Conservation (phyloP, 306 rosid species). For the Dryas alaskensis region DNA sequence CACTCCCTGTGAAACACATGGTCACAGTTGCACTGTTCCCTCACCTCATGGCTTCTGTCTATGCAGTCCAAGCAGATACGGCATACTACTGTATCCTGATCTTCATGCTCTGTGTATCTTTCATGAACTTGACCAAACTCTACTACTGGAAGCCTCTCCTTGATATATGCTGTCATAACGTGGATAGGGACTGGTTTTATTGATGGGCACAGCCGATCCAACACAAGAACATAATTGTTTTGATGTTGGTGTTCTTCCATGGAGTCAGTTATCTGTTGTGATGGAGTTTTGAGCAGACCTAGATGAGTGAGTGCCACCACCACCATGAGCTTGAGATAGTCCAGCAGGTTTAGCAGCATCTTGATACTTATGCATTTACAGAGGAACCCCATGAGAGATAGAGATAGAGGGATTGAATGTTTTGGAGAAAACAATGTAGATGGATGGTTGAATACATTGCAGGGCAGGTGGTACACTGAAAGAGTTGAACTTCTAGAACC, state of each 20-base stretch:
- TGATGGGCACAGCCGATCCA: constrained; percentile 16
- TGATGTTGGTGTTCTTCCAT: background rate
- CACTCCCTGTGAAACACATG: constrained; percentile 38
- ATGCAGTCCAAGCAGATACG: constrained; percentile 30
- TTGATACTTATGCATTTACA: background rate
- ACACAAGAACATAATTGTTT: constrained; percentile 4
- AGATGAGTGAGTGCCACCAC: constrained; percentile 9
- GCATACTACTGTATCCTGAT: background rate
- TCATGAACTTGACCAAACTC: constrained; percentile 11
- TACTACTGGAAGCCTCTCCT: constrained; percentile 25
- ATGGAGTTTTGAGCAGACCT: constrained; percentile 1
- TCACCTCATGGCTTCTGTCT: constrained; percentile 30
- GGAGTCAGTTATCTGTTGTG: background rate
- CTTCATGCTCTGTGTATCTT: background rate
- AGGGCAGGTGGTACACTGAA: no score
- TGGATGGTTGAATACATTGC: no score
- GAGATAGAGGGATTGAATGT: background rate
- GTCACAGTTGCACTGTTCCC: constrained; percentile 19
- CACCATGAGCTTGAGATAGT: background rate
- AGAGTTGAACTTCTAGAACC: background rate
- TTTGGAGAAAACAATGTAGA: background rate
- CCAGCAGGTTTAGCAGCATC: background rate
- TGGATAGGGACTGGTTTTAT: constrained; percentile 24
- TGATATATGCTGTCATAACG: constrained; percentile 19
- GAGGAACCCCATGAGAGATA: constrained; percentile 3